Base-by-base conservation (phyloP, 78 protist genomes). In the Pelomyxa schiedti region DNA sequence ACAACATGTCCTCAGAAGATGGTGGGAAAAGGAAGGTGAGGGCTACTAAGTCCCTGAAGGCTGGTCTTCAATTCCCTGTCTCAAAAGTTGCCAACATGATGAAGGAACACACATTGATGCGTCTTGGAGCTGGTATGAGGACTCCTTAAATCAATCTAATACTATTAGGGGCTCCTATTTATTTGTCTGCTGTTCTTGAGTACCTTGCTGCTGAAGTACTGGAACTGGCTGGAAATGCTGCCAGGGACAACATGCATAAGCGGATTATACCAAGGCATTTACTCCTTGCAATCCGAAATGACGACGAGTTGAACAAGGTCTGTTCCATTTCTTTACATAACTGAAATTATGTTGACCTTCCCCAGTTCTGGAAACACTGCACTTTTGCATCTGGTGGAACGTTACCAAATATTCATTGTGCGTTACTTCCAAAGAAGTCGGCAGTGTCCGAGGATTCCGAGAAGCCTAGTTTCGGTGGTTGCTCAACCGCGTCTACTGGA, bases 151-250 rank as follows among this genome's bases (percentile, higher is more conserved):
- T 91, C 24, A 76, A 72, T 35, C 93, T 97, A 35, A 73, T 83
- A 36, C 84, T 69, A 69, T 41, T 76, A 2, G 81, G 58, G n/a
- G 88, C 88, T 32, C 84, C 88, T 42, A 97, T 96, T 29, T 95
- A 95, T 89, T 77, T 95, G 32, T 93, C 99, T 3, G 97, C 99
- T 77, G 97, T 96, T 42, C 73, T 95, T 30, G 99, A 96, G 84
- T 96, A 96, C 88, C 78, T 94, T 47, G 79, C 93, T 2, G 96
- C 95, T 39, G 99, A 96, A 77, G 85, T 94, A 30, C 88, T 96
- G 70, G 98, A 95, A 84, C 79, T 95, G 35, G 96, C 98, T 6
- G 95, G 94, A 69, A 96, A 94, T 82, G 94, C 92, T 38, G 90
- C 97, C 53, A 81, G 91, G 41, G 92, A 88, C 82, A 81, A 84